Evolutionary conservation across 2,329 filamentous ascomycete genomes (phyloP), one percentile per base, ranked within the genome.

Genomic region (Aureobasidium zeae): DNA sequence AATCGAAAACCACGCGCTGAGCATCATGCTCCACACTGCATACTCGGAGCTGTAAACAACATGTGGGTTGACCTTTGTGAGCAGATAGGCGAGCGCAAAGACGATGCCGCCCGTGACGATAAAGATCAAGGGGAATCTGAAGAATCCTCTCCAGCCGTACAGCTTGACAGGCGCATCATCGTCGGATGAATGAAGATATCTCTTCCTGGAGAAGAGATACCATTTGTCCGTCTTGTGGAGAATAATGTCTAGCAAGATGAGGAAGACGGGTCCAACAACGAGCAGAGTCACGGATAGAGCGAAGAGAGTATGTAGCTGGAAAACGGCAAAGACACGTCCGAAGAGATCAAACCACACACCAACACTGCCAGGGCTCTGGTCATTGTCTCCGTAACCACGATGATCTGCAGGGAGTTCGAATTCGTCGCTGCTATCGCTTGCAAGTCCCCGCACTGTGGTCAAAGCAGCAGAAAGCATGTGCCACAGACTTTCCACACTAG

Each of bases 301-400:
- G 63, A 96, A 96, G 46, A 96, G 72, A 6, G 85, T 87, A 50
- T 83, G 77, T 28, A 95, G 71, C 34, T 75, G 73, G 57, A 95
- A 84, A 2, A 94, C 71, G 12, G 82, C 84, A 60, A 95, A 87
- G 1, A 71, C 71, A 44, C 72, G 74, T 31, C 89, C 91, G 51
- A 94, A 89, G 6, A 96, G 64, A 57, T 96, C 91, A 57, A 96
- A 96, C 86, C 88, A 98, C 11, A 96, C 86, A 21, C 80, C 85
- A 48, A 76, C 70, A 28, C 51, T 59, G 3, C 55, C 54, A 25
- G 66, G 70, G 8, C 84, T 83, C 49, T 80, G 83, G 49, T 76
- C 71, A 2, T 82, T 74, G 53, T 79, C 79, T 44, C 73, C 75
- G 45, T 73, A 69, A 5, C 70, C 66, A n/a, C n/a, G n/a, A 42